Evolutionary conservation across 805 yeast genomes (phyloP).

Genomic region (Ogataea minuta): DNA sequence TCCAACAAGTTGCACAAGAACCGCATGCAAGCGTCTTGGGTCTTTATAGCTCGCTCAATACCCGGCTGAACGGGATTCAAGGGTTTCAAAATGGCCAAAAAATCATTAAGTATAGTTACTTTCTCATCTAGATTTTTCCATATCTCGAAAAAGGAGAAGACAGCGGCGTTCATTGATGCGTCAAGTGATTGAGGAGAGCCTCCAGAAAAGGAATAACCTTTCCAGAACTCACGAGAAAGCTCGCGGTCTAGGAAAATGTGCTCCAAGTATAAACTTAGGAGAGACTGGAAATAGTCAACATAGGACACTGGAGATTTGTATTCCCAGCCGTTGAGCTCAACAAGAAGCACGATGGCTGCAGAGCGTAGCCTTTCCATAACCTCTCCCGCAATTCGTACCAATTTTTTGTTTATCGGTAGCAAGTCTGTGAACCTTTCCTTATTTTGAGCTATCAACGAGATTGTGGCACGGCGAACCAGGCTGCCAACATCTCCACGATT

Average conservation of each 20-base stretch:
- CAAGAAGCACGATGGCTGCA: conserved; percentile 40
- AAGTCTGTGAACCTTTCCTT: conserved; percentile 12
- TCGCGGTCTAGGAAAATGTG: conserved; percentile 10
- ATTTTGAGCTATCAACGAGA: conserved; percentile 39
- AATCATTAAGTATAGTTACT: conserved; percentile 19
- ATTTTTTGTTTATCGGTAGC: conserved; percentile 30
- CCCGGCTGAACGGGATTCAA: conserved; percentile 7
- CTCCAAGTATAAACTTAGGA: conserved; percentile 26
- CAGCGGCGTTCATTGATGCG: conserved; percentile 41
- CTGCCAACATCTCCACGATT: conserved; percentile 93
- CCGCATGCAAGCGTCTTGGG: conserved; percentile 26
- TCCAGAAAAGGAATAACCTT: conserved; percentile 50
- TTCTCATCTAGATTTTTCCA: conserved; percentile 17
- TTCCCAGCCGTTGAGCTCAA: conserved; percentile 25
- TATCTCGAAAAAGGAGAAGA: conserved; percentile 36
- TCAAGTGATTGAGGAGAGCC: conserved; percentile 57
- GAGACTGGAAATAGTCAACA: conserved; percentile 30
- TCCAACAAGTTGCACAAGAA: conserved; percentile 42
- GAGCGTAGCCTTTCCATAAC: conserved; percentile 53
- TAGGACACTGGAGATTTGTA: not conserved
- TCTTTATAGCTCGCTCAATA: conserved; percentile 19
- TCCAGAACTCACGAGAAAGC: conserved; percentile 45
- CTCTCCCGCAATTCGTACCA: conserved; percentile 63
- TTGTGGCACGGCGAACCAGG: conserved; percentile 52
- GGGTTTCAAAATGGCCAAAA: conserved; percentile 31